phyloP scores from a whole-genome alignment of 441 rosid genomes.

The Adansonia rubrostipa region DNA sequence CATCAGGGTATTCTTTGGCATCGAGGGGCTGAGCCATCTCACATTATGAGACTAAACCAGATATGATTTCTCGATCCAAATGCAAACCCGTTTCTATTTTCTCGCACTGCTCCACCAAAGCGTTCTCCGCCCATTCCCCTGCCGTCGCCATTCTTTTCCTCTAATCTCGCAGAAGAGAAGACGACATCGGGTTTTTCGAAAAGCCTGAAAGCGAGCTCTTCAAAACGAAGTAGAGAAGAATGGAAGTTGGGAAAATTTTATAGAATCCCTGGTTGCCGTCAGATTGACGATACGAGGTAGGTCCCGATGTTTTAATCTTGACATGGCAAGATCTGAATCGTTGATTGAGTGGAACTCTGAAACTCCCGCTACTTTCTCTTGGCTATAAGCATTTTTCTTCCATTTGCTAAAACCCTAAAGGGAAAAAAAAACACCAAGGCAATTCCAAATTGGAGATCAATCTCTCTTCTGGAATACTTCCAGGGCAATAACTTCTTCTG shows the following conservation, averaged over 20 bases:
- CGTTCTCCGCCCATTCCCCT: constrained; percentile 80
- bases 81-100: constrained; percentile 62
- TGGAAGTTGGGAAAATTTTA: neutral
- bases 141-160: constrained; percentile 57
- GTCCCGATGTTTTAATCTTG: neutral
- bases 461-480: neutral
- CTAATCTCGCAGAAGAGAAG: neutral
- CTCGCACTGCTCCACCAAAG: constrained; percentile 66
- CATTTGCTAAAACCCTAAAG: neutral
- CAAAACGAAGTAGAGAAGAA: neutral
- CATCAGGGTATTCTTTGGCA: constrained; percentile 94
- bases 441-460: constrained; percentile 20
- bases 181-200: neutral
- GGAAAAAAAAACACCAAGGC: neutral
- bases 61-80: constrained; percentile 75
- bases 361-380: neutral
- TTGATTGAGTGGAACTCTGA: neutral
- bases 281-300: neutral
- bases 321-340: neutral
- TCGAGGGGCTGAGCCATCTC: constrained; percentile 81
- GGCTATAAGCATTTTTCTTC: neutral
- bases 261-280: neutral
- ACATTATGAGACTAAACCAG: constrained; percentile 91
- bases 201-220: neutral
- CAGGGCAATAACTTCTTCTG: neutral